Conservation (phyloP, 2,329 filamentous ascomycete genomes). For the Pseudovirgaria hyperparasitica region DNA sequence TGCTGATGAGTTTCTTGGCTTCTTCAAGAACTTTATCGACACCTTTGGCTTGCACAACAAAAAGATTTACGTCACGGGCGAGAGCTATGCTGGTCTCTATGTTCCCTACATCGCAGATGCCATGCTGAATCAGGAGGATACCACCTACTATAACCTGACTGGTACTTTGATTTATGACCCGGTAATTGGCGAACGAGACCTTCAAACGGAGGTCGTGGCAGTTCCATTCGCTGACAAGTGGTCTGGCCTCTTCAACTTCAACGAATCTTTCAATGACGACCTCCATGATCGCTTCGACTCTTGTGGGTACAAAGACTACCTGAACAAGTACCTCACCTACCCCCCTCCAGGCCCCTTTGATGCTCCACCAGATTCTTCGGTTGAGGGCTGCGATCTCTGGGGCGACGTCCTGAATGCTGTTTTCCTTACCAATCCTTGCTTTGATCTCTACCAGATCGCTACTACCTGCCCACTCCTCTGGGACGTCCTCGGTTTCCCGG, state of each 20-base stretch:
- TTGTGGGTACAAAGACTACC: slow-evolving; percentile 52
- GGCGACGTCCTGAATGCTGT: slow-evolving; percentile 42
- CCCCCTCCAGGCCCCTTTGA: slow-evolving; percentile 54
- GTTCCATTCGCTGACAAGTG: slow-evolving; percentile 50
- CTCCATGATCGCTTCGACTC: slow-evolving; percentile 39
- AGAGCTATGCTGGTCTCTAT: slow-evolving; percentile 57
- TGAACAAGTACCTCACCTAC: slow-evolving; percentile 51
- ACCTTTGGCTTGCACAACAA: slow-evolving; percentile 53
- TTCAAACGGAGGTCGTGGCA: slow-evolving; percentile 40
- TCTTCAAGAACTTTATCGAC: slow-evolving; percentile 66
- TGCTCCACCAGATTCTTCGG: slow-evolving; percentile 29
- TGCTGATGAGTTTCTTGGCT: slow-evolving; percentile 60
- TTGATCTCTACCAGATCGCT: slow-evolving; percentile 61
- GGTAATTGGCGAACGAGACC: slow-evolving; percentile 39
- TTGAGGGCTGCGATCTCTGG: slow-evolving; percentile 46
- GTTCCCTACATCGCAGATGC: slow-evolving; percentile 61
- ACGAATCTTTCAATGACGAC: slow-evolving; percentile 42
- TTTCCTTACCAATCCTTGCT: slow-evolving; percentile 58
- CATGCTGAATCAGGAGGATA: slow-evolving; percentile 58
- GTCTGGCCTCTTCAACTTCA: slow-evolving; percentile 48
- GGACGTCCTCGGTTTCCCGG: slow-evolving; percentile 58
- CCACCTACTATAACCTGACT: slow-evolving; percentile 52
- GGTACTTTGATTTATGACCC: slow-evolving; percentile 66
- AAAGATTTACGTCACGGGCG: slow-evolving; percentile 62
- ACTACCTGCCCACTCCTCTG: slow-evolving; percentile 58